A percentile compares a stretch with the other conserved stretches of the same genome.
Conservation (phyloP, 495 filamentous ascomycete species). For the Aspergillus sparsus region DNA sequence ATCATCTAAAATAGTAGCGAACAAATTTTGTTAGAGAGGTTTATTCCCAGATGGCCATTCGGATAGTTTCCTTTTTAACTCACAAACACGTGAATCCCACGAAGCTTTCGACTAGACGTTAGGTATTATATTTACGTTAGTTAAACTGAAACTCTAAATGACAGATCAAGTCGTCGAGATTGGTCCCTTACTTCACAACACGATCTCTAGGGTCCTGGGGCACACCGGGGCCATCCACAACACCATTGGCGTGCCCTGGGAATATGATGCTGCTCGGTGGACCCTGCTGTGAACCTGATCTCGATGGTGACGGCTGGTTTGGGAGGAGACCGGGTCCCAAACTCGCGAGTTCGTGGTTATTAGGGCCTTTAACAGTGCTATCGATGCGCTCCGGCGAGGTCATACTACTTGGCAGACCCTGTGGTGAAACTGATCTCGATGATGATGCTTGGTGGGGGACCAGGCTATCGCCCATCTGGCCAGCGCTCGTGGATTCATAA, state of each 20-base stretch:
- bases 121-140: constrained; percentile 6
- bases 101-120: constrained; percentile 32
- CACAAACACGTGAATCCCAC: constrained; percentile 49
- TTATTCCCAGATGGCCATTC: not conserved
- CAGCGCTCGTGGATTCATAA: too few species aligned
- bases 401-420: too few species aligned
- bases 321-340: not conserved
- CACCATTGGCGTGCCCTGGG: not conserved
- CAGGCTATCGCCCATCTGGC: too few species aligned
- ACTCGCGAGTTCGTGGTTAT: too few species aligned
- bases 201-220: constrained; percentile 15
- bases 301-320: constrained; percentile 6
- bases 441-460: too few species aligned
- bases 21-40: not conserved
- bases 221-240: not conserved
- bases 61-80: constrained; percentile 3
- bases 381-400: too few species aligned
- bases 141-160: not conserved
- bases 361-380: too few species aligned
- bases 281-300: constrained; percentile 9
- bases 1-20: constrained; percentile 36
- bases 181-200: constrained; percentile 24
- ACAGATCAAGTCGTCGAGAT: not conserved
- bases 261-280: not conserved
- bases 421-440: not conserved